A percentile compares a stretch with the other conserved stretches of the same genome.
phyloP scores from a whole-genome alignment of 257 asterid species.

The Jaltomata sinuosa region DNA sequence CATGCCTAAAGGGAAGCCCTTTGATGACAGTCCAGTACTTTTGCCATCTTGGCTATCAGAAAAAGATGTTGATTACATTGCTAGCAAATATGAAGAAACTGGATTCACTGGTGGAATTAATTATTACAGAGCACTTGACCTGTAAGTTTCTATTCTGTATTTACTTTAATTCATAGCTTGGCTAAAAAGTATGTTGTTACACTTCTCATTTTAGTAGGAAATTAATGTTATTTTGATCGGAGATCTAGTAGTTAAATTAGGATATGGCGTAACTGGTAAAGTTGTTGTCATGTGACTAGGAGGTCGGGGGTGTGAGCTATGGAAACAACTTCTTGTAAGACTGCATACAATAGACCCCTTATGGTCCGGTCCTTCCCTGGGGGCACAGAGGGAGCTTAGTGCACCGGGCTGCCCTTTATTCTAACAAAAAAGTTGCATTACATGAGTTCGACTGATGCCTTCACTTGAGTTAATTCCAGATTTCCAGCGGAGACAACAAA shows the following conservation, averaged over 20 bases:
- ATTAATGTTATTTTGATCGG: background rate
- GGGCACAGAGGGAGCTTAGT: background rate
- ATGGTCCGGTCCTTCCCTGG: fast-evolving
- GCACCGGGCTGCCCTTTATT: background rate
- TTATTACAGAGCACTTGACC: constrained; percentile 22
- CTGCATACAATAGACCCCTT: background rate
- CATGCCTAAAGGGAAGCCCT: constrained; percentile 15
- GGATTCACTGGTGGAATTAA: constrained; percentile 24
- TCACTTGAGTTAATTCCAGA: too few relatives aligned
- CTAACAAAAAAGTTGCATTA: background rate
- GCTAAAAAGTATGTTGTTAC: background rate
- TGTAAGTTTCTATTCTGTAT: constrained; percentile 2
- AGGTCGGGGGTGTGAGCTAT: too few relatives aligned
- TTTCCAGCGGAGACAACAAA: too few relatives aligned
- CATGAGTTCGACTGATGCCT: background rate
- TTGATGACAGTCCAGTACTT: background rate
- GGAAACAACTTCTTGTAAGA: too few relatives aligned
- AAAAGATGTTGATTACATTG: constrained; percentile 14
- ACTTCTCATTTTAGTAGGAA: background rate
- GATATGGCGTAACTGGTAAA: too few relatives aligned
- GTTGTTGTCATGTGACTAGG: too few relatives aligned
- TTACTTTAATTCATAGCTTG: background rate
- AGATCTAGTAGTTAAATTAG: background rate
- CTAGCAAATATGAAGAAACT: constrained; percentile 7
- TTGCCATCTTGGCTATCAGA: constrained; percentile 21